phyloP scores from a whole-genome alignment of 345 rosid genomes.

The Aegle marmelos region DNA sequence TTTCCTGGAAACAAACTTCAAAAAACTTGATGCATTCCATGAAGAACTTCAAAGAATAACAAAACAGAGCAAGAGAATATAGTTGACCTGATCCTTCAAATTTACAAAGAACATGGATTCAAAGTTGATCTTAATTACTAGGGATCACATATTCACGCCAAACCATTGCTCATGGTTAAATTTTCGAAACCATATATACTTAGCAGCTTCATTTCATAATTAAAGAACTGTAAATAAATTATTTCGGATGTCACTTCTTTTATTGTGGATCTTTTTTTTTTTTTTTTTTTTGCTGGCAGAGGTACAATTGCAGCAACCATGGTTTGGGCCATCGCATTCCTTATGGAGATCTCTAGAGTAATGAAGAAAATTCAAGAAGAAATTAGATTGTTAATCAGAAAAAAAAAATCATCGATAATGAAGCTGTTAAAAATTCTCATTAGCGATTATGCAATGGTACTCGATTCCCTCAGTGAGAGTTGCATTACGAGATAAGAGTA shows the following conservation, averaged over 20 bases:
- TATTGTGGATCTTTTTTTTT: slow-evolving; percentile 26
- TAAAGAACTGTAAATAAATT: background rate
- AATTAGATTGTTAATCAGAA: slow-evolving; percentile 13
- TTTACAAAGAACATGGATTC: slow-evolving; percentile 6
- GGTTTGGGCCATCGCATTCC: slow-evolving; percentile 33
- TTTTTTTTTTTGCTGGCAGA: slow-evolving; percentile 33
- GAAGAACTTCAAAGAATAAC: slow-evolving; percentile 7
- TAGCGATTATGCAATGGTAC: too few relatives aligned
- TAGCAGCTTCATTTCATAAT: too few relatives aligned
- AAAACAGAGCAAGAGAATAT: slow-evolving; percentile 19
- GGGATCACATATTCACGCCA: slow-evolving; percentile 19
- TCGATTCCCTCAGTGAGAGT: too few relatives aligned
- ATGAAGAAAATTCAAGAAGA: slow-evolving; percentile 18
- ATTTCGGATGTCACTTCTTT: background rate
- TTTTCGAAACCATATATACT: background rate
- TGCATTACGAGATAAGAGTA: too few relatives aligned
- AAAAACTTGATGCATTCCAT: slow-evolving; percentile 26
- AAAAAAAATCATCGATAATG: slow-evolving; percentile 29
- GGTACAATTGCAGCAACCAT: slow-evolving; percentile 21
- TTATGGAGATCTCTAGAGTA: slow-evolving; percentile 27
- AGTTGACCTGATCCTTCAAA: slow-evolving; percentile 21
- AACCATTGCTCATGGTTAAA: slow-evolving; percentile 37
- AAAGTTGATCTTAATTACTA: slow-evolving; percentile 11
- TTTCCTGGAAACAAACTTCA: slow-evolving; percentile 15
- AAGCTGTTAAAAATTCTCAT: slow-evolving; percentile 21